These are phyloP conservation scores for Inonotus hispidus DNA, from an alignment of 1,284 basidiomycete genomes.

Conservation along the genomic window DNA sequence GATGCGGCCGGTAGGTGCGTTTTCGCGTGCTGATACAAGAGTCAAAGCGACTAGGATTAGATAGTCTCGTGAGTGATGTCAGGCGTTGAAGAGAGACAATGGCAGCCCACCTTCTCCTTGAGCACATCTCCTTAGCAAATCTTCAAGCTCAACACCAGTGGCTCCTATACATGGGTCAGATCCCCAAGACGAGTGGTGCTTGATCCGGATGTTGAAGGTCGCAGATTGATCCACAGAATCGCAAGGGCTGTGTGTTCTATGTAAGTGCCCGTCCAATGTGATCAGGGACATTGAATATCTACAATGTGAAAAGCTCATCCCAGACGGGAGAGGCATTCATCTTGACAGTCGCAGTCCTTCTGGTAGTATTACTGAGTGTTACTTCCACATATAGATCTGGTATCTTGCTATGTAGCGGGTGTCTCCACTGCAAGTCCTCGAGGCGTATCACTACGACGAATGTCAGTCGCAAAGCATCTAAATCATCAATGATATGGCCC, in stretches of 20 bases:
- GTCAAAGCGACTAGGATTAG: no score
- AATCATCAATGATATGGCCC: no score
- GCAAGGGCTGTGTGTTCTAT: not conserved
- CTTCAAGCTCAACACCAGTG: not conserved
- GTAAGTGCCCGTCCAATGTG: not conserved
- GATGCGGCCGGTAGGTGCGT: no score
- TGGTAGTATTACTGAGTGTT: not conserved
- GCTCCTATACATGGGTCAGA: not conserved
- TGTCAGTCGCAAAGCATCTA: not conserved
- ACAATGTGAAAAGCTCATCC: not conserved
- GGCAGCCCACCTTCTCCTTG: not conserved
- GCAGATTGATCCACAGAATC: not conserved
- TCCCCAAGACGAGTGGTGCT: not conserved
- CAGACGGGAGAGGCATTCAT: not conserved
- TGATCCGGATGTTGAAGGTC: not conserved
- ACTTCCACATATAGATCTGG: slow-evolving; percentile 4
- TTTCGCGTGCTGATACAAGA: no score
- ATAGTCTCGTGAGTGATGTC: no score
- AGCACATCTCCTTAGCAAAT: not conserved
- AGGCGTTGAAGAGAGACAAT: no score
- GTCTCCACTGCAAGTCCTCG: not conserved
- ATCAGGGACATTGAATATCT: not conserved
- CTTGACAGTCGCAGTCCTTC: not conserved
- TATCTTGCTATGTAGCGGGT: not conserved
- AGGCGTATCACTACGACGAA: not conserved